Conservation (phyloP, 23 red algal species). For the Gracilaria domingensis region DNA sequence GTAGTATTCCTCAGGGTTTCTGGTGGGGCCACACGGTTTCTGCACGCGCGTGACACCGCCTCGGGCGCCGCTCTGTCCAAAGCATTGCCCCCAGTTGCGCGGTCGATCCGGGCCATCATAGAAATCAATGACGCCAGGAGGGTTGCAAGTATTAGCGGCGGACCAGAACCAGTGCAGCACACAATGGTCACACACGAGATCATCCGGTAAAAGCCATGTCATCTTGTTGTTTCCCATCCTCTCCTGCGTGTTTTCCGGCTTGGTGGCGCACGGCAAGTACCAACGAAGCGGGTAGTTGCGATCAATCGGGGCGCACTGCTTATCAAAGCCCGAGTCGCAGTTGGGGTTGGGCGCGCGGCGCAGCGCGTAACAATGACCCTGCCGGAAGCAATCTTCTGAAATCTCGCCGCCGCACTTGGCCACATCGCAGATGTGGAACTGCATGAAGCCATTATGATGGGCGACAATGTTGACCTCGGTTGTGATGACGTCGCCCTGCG, state of each 20-base stretch:
- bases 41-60: conserved; percentile 62
- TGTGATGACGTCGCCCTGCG: conserved; percentile 34
- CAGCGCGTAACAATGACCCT: conserved; percentile 50
- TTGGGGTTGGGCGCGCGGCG: conserved; percentile 48
- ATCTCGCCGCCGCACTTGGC: conserved; percentile 71
- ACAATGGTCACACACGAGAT: conserved; percentile 72
- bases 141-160: conserved; percentile 72
- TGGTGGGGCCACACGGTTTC: conserved; percentile 5
- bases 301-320: conserved; percentile 61
- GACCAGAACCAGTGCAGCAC: conserved; percentile 82
- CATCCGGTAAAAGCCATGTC: conserved; percentile 35
- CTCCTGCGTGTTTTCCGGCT: conserved; percentile 18
- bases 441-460: conserved; percentile 73
- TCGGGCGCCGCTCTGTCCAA: conserved; percentile 61
- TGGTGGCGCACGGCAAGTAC: conserved; percentile 65
- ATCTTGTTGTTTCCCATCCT: conserved; percentile 33
- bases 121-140: conserved; percentile 62
- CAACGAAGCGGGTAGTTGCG: conserved; percentile 51
- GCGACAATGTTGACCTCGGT: conserved; percentile 62
- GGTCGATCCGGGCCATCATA: conserved; percentile 68
- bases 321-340: conserved; percentile 56
- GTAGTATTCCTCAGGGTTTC: conserved; percentile 70
- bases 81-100: conserved; percentile 35
- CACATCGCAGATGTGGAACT: conserved; percentile 75
- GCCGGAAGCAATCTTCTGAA: conserved; percentile 41